These are phyloP conservation scores for Colletotrichum truncatum DNA, from an alignment of 2,329 filamentous ascomycete genomes.

Conservation along the genomic window DNA sequence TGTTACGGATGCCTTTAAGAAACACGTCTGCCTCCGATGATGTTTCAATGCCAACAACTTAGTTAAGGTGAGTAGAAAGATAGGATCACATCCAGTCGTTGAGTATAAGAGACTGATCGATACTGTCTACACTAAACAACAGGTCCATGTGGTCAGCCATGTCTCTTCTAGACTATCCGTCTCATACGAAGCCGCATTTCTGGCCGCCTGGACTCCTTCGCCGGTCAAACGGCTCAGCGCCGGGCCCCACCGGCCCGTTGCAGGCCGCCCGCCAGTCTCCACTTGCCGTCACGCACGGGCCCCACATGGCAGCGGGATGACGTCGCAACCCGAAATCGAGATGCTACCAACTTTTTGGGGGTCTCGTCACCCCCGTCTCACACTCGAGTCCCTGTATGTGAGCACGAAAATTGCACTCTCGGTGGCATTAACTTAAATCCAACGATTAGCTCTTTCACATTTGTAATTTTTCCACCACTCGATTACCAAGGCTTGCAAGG, in stretches of 20 bases:
- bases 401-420: not conserved
- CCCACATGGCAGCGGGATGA: conserved; percentile 14
- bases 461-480: not conserved
- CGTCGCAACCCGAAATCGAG: conserved; percentile 27
- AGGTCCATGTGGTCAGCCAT: no score
- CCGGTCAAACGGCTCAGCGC: not conserved
- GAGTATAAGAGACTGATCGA: no score
- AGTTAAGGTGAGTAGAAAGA: no score
- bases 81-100: no score
- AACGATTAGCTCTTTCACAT: not conserved
- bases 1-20: no score
- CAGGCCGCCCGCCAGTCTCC: not conserved
- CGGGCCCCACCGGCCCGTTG: not conserved
- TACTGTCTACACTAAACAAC: no score
- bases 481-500: not conserved
- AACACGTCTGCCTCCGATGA: no score
- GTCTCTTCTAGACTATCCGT: no score
- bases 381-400: not conserved
- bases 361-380: not conserved
- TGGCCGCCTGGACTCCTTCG: no score
- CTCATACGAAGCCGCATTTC: no score
- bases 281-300: not conserved
- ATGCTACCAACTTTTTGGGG: conserved; percentile 16
- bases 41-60: no score
- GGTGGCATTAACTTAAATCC: not conserved